Percentiles rank a stretch among this genome's conserved stretches.
Conservation (phyloP, 2,329 filamentous ascomycete genomes). For the Phyllosticta citriasiana region DNA sequence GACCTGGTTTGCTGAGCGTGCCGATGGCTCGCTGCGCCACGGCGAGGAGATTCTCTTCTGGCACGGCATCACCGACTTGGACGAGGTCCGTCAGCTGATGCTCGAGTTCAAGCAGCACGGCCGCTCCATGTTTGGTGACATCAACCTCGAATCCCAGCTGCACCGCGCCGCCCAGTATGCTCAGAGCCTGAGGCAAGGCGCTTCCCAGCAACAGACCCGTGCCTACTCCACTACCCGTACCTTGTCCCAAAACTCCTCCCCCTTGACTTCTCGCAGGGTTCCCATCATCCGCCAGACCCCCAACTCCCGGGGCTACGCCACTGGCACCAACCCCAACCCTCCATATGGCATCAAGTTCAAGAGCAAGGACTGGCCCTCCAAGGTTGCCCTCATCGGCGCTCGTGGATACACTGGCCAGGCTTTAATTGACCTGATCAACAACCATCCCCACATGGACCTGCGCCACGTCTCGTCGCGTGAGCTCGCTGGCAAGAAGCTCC, state of each 20-base stretch:
- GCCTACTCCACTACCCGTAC: constrained; percentile 52
- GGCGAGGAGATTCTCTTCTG: constrained; percentile 91
- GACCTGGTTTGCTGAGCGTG: constrained; percentile 97
- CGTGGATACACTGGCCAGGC: constrained; percentile 92
- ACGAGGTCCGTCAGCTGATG: constrained; percentile 75
- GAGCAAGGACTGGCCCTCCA: constrained; percentile 67
- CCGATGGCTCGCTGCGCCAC: constrained; percentile 79
- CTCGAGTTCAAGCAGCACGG: constrained; percentile 76
- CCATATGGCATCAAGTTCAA: constrained; percentile 82
- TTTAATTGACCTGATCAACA: constrained; percentile 75
- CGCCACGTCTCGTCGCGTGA: constrained; percentile 89
- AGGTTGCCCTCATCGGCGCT: constrained; percentile 79
- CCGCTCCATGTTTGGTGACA: constrained; percentile 76
- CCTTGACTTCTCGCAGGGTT: not conserved
- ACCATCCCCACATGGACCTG: constrained; percentile 82
- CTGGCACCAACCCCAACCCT: constrained; percentile 76
- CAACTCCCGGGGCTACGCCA: constrained; percentile 44
- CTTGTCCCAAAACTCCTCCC: not conserved
- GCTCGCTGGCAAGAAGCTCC: constrained; percentile 72
- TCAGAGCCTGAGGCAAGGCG: constrained; percentile 46
- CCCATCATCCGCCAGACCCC: not conserved
- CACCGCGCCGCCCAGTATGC: constrained; percentile 66
- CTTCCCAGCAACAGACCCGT: constrained; percentile 51
- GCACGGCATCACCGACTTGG: constrained; percentile 62
- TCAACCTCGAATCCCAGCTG: constrained; percentile 79